Percentiles rank a stretch among this genome's conserved stretches.
These are phyloP conservation scores for Quercus mongolica DNA, from an alignment of 306 rosid species.

Conservation along the genomic window DNA sequence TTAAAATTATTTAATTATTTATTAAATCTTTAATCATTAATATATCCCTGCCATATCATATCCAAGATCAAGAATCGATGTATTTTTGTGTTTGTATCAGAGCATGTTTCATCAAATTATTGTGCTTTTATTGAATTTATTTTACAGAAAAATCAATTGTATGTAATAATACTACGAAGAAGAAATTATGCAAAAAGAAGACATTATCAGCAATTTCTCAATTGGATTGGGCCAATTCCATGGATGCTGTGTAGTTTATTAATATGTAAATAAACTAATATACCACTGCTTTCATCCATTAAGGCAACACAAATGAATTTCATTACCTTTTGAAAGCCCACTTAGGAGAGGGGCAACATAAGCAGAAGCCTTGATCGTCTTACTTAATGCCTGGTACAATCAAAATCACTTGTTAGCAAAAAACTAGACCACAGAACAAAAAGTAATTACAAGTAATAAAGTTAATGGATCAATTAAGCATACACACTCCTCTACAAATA, in stretches of 20 bases:
- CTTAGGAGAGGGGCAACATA: conserved; percentile 52
- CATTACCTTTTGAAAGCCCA: conserved; percentile 77
- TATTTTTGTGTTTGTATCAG: no score
- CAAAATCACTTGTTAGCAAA: conserved; percentile 29
- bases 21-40: no score
- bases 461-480: not conserved
- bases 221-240: not conserved
- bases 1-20: no score
- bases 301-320: not conserved
- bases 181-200: not conserved
- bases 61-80: no score
- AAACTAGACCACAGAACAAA: conserved; percentile 28
- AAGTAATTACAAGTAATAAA: not conserved
- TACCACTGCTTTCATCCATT: not conserved
- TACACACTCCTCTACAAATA: not conserved
- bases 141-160: not conserved
- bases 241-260: not conserved
- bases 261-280: not conserved
- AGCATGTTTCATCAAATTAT: no score
- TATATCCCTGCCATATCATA: no score
- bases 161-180: not conserved
- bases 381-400: conserved; percentile 60
- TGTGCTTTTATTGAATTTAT: no score
- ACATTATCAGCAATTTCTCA: not conserved
- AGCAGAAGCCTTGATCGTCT: conserved; percentile 35